Conservation (phyloP, 768 basidiomycete species). For the Suillus subalutaceus region DNA sequence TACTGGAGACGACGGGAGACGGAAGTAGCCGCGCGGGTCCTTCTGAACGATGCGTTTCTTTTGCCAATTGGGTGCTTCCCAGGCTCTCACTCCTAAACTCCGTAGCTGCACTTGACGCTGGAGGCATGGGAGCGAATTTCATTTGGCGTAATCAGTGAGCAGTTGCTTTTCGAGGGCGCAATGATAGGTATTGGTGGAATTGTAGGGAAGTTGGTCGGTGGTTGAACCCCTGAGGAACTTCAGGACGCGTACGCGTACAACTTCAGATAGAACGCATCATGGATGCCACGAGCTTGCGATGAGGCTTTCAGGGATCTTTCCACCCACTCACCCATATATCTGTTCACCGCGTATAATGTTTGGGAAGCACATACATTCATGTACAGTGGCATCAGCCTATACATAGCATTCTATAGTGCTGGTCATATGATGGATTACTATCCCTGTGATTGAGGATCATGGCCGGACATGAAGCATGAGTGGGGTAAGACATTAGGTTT, state of each 20-base stretch:
- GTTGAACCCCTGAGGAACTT: constrained; percentile 54
- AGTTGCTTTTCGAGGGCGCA: constrained; percentile 64
- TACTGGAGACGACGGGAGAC: constrained; percentile 48
- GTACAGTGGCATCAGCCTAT: constrained; percentile 1
- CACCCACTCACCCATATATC: constrained; percentile 5
- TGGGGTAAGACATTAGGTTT: constrained; percentile 4
- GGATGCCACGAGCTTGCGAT: constrained; percentile 23
- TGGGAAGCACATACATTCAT: constrained; percentile 4
- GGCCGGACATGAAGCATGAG: background rate
- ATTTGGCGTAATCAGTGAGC: constrained; percentile 78
- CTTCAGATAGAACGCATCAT: constrained; percentile 69
- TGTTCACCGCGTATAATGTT: background rate
- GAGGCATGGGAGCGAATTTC: constrained; percentile 57
- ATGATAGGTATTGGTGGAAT: constrained; percentile 51
- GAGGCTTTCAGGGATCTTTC: constrained; percentile 7
- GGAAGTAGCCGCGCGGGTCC: constrained; percentile 64
- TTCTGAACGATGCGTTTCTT: constrained; percentile 57
- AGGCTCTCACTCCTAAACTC: constrained; percentile 13
- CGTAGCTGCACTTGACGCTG: constrained; percentile 70
- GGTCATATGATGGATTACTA: background rate
- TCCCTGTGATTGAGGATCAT: background rate
- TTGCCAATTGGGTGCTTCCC: constrained; percentile 6
- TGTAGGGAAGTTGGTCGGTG: constrained; percentile 53
- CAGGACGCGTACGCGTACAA: constrained; percentile 61
- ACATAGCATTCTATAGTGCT: background rate